Conservation (phyloP, 2,329 filamentous ascomycete species). For the Neopestalotiopsis sp. region DNA sequence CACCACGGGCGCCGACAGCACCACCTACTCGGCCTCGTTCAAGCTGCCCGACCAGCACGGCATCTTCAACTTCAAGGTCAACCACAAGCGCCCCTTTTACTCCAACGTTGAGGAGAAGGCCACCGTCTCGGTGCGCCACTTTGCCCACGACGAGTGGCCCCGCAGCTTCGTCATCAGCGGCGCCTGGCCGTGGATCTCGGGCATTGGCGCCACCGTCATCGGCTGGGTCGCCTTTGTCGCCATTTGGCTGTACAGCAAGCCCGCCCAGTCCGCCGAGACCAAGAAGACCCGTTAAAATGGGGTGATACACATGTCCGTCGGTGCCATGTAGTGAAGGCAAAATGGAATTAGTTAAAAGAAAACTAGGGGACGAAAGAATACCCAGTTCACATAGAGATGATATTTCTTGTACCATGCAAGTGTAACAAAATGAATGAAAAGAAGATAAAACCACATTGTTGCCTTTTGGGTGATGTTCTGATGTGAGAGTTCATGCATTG, state of each 20-base stretch:
- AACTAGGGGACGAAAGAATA: not conserved
- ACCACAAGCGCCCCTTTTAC: constrained; percentile 95
- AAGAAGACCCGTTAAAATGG: constrained; percentile 54
- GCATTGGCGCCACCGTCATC: constrained; percentile 80
- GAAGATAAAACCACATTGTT: not conserved
- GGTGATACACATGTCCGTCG: not conserved
- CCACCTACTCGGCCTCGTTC: constrained; percentile 77
- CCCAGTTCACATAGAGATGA: constrained; percentile 6
- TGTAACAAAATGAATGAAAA: constrained; percentile 4
- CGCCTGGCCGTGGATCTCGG: constrained; percentile 93
- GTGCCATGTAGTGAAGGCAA: not conserved
- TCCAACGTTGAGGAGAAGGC: constrained; percentile 91
- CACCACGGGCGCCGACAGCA: constrained; percentile 66
- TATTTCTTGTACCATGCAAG: constrained; percentile 3
- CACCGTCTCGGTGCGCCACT: constrained; percentile 92
- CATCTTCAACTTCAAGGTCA: constrained; percentile 97
- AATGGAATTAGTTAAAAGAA: not conserved
- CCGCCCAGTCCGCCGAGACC: constrained; percentile 33
- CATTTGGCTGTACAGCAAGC: constrained; percentile 80
- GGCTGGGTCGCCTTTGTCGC: constrained; percentile 87
- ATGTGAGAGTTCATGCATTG: no score
- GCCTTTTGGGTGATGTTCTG: not conserved
- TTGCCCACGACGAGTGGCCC: constrained; percentile 96
- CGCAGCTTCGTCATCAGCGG: constrained; percentile 88
- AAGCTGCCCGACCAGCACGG: constrained; percentile 94